Evolutionary conservation across 202 grass and related monocot genomes (phyloP), one percentile per base, ranked within the genome.

Genomic region (Elaeis oleifera): DNA sequence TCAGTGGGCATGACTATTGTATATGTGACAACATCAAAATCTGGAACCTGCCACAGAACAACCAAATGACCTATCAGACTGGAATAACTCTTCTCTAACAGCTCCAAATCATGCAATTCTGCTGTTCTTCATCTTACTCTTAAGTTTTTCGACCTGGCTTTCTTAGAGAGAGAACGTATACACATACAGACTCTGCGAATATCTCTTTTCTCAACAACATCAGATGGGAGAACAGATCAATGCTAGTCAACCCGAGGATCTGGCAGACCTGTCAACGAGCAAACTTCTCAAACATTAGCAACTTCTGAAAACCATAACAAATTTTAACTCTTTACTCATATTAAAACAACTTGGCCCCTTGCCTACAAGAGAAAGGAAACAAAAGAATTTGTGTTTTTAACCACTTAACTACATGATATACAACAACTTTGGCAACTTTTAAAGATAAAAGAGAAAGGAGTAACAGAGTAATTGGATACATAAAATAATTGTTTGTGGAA

Each of bases 201-300:
- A 82, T 95, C 88, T 79, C 78, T 87, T 87, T 83, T 90, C 63
- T 90, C 90, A 16, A 95, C 86, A 55, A 90, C 86, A 61, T 96
- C 90, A 9, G 86, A 90, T 67, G 90, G 90, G 83, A 84, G 69
- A 90, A 96, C 63, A 96, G 66, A 83, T 96, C 90, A 58, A 96
- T 78, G 23, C 90, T 83, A 28, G 83, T 80, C 80, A 96, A 78
- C 11, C 83, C 80, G 21, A 96, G 72, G 58, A 85, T 88, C 79
- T 96, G 90, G 31, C 90, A 96, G 76, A 96, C 80, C 90, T 96
- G 59, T 54, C 66, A 68, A 80, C 3, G 58, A 75, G 50, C 13
- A 50, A 59, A 44, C 36, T 13, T 44, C 36, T 44, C 36, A 44
- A 3, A 44, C 36, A 44, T 44, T 44, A 44, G 36, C 36, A 44